phyloP scores from a whole-genome alignment of 495 filamentous ascomycete genomes.

The Xylaria scruposa region DNA sequence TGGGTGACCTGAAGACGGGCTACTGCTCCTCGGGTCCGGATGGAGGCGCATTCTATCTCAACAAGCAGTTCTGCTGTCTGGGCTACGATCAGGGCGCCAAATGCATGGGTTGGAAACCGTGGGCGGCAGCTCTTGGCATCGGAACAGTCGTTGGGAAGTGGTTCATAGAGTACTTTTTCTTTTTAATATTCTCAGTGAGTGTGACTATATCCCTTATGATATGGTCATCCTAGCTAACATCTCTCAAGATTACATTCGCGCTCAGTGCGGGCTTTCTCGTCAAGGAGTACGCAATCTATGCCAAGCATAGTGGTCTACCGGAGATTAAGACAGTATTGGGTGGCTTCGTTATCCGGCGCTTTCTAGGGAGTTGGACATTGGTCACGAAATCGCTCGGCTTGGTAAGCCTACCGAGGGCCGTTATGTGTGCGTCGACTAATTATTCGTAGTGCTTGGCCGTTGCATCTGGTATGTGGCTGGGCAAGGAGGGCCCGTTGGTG shows the following conservation, averaged over 20 bases:
- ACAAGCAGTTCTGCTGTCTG: slow-evolving; percentile 89
- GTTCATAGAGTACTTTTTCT: slow-evolving; percentile 86
- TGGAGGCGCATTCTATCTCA: slow-evolving; percentile 88
- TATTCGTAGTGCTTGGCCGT: slow-evolving; percentile 80
- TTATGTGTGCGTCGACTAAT: slow-evolving; percentile 32
- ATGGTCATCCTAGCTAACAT: slow-evolving; percentile 30
- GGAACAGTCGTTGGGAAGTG: slow-evolving; percentile 71
- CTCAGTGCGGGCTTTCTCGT: slow-evolving; percentile 80
- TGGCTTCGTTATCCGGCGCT: slow-evolving; percentile 90
- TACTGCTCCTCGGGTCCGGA: slow-evolving; percentile 77
- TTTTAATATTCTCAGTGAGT: slow-evolving; percentile 78
- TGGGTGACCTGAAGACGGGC: slow-evolving; percentile 92
- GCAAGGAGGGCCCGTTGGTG: slow-evolving; percentile 95
- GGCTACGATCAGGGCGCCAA: slow-evolving; percentile 80
- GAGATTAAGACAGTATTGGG: slow-evolving; percentile 98
- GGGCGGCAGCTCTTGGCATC: slow-evolving; percentile 76
- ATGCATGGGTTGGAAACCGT: slow-evolving; percentile 84
- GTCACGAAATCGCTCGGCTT: slow-evolving; percentile 90
- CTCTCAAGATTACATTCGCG: slow-evolving; percentile 76
- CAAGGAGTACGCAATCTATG: slow-evolving; percentile 82
- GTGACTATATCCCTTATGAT: neutral
- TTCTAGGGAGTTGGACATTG: slow-evolving; percentile 93
- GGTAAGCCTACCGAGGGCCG: slow-evolving; percentile 56
- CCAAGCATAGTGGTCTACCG: slow-evolving; percentile 95
- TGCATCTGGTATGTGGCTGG: slow-evolving; percentile 96